Conservation (phyloP, 495 filamentous ascomycete genomes). For the Aspergillus baeticus region DNA sequence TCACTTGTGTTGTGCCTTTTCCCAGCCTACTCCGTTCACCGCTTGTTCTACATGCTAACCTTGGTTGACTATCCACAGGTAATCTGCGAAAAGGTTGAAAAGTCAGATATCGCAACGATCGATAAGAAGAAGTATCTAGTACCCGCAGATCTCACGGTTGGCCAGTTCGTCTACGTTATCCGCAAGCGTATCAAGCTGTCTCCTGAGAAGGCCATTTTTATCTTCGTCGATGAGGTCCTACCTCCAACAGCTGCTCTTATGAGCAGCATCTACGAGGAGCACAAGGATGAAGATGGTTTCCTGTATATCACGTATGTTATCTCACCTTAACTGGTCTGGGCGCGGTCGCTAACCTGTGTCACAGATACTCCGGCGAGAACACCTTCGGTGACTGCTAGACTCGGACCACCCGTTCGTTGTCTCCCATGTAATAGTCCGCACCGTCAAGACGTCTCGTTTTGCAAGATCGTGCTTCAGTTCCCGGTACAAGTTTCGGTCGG, state of each 20-base stretch:
- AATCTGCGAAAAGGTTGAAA: conserved; percentile 99
- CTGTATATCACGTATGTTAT: conserved; percentile 55
- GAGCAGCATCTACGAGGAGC: conserved; percentile 99
- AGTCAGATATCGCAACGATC: conserved; percentile 98
- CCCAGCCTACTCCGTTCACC: conserved; percentile 26
- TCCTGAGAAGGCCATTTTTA: conserved; percentile 99
- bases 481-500: conserved; percentile 8
- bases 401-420: conserved; percentile 16
- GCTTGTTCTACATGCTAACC: conserved; percentile 39
- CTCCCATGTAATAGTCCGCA: conserved; percentile 15
- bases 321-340: neutral
- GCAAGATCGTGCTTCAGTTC: conserved; percentile 5
- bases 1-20: too few species aligned
- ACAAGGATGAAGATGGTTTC: conserved; percentile 72
- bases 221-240: conserved; percentile 98
- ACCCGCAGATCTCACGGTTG: conserved; percentile 94
- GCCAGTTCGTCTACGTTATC: conserved; percentile 99
- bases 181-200: conserved; percentile 99
- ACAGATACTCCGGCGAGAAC: conserved; percentile 98
- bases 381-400: conserved; percentile 74
- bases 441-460: conserved; percentile 12
- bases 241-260: conserved; percentile 96
- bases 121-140: conserved; percentile 99
- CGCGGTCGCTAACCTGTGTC: conserved; percentile 14
- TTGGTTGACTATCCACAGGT: conserved; percentile 55